Base-by-base conservation (phyloP, 2,329 filamentous ascomycete genomes). In the Byssochlamys sp. region DNA sequence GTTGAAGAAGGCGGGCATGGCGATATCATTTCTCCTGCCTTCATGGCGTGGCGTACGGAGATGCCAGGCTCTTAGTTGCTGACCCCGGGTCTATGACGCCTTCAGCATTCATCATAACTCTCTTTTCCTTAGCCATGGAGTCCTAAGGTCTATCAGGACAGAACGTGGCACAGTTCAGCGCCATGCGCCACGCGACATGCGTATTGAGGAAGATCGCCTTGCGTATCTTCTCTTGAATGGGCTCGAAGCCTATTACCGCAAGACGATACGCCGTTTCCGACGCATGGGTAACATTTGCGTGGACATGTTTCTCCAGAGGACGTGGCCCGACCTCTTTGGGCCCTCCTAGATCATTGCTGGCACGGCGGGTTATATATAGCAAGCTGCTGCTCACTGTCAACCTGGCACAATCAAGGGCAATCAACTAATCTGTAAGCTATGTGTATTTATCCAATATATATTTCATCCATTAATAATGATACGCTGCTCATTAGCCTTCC, bases 1-100 rank as follows among this genome's bases (percentile, higher is more conserved):
- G 75, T 91, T 3, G 84, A 89, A 64, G 87, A 90, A 62, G 83
- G 82, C 1, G 90, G 90, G 0, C 84, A 89, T 61, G 90, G 90
- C 0, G 79, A 82, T 26, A 90, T 96, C 53, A 75, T 96, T 48
- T 89, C 87, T 2, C 81, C 86, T 25, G 83, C 88, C 12, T 96
- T 96, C 68, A 81, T 88, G 66, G 81, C 86, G 60, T 95, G 90
- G 88, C 75, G 84, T 53, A 72, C 66, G 6, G 68, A 65, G 55
- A 65, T 56, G 39, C 25, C 19, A 53, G 29, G 4, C 4, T 45
- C 39, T 19, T 45, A 45, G 49, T n/a, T 26, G 24, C 12, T 9
- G 24, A 26, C 27, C 2, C 49, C 25, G 49, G 5, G 1, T 26
- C 27, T 51, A 26, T 26, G 25, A 12, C 12, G 49, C 25, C 9